phyloP scores from a whole-genome alignment of 1,284 basidiomycete species.

The Paramarasmius palmivorus region DNA sequence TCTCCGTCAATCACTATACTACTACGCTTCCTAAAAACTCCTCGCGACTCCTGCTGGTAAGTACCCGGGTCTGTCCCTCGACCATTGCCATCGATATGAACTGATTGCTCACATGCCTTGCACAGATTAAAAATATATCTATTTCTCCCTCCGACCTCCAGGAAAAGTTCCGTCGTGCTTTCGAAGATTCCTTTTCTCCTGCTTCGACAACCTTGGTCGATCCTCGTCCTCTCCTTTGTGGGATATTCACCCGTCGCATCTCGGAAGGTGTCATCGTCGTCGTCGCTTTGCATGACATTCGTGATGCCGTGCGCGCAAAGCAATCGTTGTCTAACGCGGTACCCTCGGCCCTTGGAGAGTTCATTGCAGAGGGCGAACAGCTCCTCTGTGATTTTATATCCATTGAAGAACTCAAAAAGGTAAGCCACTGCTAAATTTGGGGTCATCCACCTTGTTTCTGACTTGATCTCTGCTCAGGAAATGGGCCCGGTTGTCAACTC shows the following conservation, averaged over 20 bases:
- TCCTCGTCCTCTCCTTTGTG: neutral
- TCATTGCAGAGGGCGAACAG: constrained; percentile 20
- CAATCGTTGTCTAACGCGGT: constrained; percentile 30
- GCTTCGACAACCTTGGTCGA: constrained; percentile 8
- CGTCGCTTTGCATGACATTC: constrained; percentile 63
- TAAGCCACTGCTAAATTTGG: no score
- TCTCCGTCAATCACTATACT: constrained; percentile 19
- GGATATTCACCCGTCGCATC: constrained; percentile 44
- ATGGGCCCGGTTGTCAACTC: no score
- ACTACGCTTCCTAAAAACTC: neutral
- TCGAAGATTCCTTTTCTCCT: neutral
- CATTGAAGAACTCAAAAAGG: constrained; percentile 2
- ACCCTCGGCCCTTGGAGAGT: constrained; percentile 20
- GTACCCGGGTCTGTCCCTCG: no score
- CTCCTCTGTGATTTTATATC: constrained; percentile 17
- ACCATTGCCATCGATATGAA: no score
- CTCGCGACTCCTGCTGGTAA: no score
- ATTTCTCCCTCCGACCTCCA: neutral
- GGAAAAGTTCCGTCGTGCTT: neutral
- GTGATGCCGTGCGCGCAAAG: constrained; percentile 52
- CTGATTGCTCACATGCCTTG: no score
- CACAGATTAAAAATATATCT: neutral
- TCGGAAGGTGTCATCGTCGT: constrained; percentile 50
- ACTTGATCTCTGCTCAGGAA: no score
- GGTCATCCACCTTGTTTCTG: no score